Evolutionary conservation across 1,284 basidiomycete species (phyloP), one percentile per base, ranked within the genome.

Genomic region (Caloboletus firmus): DNA sequence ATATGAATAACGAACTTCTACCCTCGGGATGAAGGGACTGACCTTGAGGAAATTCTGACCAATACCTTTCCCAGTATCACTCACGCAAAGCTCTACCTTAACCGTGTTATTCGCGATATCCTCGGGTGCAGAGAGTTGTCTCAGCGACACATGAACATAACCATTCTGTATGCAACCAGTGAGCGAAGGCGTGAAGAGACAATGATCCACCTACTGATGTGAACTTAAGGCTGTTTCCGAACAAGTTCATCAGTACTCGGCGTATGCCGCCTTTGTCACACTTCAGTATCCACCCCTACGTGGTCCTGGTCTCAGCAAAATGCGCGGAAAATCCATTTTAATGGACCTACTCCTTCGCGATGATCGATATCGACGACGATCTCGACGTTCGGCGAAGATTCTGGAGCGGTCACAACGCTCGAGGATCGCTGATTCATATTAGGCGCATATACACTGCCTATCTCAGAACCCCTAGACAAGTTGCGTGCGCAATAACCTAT

Each of bases 201-300:
- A 47, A 37, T 45, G 46, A 40, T 44, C 24, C 20, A 62, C 76
- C 26, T 64, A 89, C 90, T 51, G 82, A 79, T 39, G 93, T 95
- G 68, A 96, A 97, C 73, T 97, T 97, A 60, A 96, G 76, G 64
- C 93, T 94, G 70, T 98, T 98, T 32, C 93, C 93, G 62, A 98
- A 93, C 36, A 98, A 73, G 69, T 98, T 98, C 93, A 98, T 97
- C 59, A 98, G 71, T 13, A 98, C 86, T 37, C 95, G 83, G 28
- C 95, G 84, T 55, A 98, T 87, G 20, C 95, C 95, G 37, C 92
- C 94, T 62, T 90, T 93, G 72, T 98, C 95, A 71, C 92, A 95
- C 59, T 85, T 86, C 34, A 97, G 78, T 17, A 79, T 77, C 95
- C 95, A 98, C 12, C 93, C 93, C 86, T 92, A 60, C 10, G 45